Conservation (phyloP, 2,329 filamentous ascomycete species). For the Colletotrichum graminicola region DNA sequence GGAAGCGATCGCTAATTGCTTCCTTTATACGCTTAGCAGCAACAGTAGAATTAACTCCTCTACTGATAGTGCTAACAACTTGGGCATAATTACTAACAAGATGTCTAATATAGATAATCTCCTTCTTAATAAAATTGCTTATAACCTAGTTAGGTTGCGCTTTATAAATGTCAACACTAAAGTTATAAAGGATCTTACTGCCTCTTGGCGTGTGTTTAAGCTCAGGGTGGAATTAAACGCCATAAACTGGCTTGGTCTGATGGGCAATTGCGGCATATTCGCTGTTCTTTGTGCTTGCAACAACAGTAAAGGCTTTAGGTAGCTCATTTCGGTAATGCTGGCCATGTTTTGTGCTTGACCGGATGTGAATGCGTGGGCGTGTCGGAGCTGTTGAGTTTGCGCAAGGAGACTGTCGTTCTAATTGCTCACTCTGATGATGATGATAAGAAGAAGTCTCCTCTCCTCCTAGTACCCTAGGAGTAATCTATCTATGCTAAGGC, state of each 20-base stretch:
- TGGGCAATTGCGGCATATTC: conserved; percentile 86
- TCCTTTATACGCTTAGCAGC: conserved; percentile 87
- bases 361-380: no score
- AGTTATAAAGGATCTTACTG: conserved; percentile 81
- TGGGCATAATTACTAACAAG: conserved; percentile 86
- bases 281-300: conserved; percentile 82
- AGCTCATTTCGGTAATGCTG: conserved; percentile 56
- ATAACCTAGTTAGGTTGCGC: conserved; percentile 86
- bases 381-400: no score
- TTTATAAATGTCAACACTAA: conserved; percentile 84
- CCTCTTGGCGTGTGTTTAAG: conserved; percentile 74
- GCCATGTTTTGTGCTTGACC: conserved; percentile 18
- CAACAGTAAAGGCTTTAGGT: conserved; percentile 77
- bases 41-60: conserved; percentile 90
- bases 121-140: conserved; percentile 83
- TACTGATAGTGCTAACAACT: conserved; percentile 74
- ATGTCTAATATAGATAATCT: conserved; percentile 83
- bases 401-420: no score
- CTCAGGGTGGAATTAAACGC: conserved; percentile 91
- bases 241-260: conserved; percentile 76
- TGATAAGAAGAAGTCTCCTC: no score
- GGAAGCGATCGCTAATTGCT: conserved; percentile 84
- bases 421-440: no score
- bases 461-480: no score
- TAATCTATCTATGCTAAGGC: no score